Evolutionary conservation across 371 early-diverging fungal genomes (phyloP).

Genomic region (Zopfochytrium polystomum): DNA sequence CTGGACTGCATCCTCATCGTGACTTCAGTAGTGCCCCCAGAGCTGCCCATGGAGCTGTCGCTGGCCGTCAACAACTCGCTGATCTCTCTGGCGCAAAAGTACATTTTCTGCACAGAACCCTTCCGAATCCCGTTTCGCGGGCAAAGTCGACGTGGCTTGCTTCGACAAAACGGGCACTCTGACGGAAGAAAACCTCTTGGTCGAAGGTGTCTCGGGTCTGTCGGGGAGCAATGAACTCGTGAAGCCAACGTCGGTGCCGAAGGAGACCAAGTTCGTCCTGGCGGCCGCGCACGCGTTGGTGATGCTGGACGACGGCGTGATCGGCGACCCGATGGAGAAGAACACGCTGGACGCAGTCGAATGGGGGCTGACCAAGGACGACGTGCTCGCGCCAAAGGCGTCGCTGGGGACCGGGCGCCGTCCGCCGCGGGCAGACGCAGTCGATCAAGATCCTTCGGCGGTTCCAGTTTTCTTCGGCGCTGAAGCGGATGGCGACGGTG

Average conservation of each 20-base stretch:
- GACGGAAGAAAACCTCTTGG: slow-evolving; percentile 93
- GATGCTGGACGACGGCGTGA: slow-evolving; percentile 74
- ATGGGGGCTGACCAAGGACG: slow-evolving; percentile 72
- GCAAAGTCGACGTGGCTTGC: slow-evolving; percentile 97
- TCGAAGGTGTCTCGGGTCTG: slow-evolving; percentile 86
- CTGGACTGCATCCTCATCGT: slow-evolving; percentile 98
- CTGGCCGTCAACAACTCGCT: slow-evolving; percentile 98
- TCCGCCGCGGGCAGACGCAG: too few species aligned
- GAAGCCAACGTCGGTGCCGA: slow-evolving; percentile 57
- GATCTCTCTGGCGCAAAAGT: slow-evolving; percentile 78
- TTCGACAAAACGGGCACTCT: slow-evolving; percentile 99
- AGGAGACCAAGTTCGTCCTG: slow-evolving; percentile 71
- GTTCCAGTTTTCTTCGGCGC: slow-evolving; percentile 93
- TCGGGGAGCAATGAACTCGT: slow-evolving; percentile 49
- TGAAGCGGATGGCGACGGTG: slow-evolving; percentile 95
- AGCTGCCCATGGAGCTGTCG: slow-evolving; percentile 99
- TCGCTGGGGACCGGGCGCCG: too few species aligned
- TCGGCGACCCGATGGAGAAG: slow-evolving; percentile 99
- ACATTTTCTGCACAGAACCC: slow-evolving; percentile 98
- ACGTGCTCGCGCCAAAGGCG: slow-evolving; percentile 44
- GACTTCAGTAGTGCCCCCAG: slow-evolving; percentile 99
- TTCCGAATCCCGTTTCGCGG: slow-evolving; percentile 99
- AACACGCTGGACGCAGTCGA: slow-evolving; percentile 85
- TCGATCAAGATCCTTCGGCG: slow-evolving; percentile 66
- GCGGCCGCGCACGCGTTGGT: slow-evolving; percentile 96